Percentiles rank a stretch among this genome's conserved stretches.
Evolutionary conservation across 257 asterid species (phyloP).

Genomic region (Fraxinus quadrangulata): DNA sequence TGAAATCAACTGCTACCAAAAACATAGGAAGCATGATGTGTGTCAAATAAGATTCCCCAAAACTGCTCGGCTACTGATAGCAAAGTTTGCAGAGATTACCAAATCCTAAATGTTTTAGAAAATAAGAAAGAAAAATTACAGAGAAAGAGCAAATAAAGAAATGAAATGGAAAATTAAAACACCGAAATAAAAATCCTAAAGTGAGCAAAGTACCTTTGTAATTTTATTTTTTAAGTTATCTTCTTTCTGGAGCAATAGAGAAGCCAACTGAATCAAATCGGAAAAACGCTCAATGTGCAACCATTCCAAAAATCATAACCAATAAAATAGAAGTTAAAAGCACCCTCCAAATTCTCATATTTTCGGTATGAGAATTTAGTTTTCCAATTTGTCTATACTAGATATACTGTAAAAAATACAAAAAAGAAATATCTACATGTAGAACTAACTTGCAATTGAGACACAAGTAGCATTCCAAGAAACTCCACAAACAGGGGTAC

Average conservation of each 20-base stretch:
- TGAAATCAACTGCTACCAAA: slow-evolving; percentile 69
- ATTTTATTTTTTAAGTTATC: slow-evolving; percentile 76
- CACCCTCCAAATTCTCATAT: too few species aligned
- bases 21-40: slow-evolving; percentile 83
- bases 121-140: slow-evolving; percentile 15
- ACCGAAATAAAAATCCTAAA: slow-evolving; percentile 17
- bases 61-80: slow-evolving; percentile 60
- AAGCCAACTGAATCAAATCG: slow-evolving; percentile 73
- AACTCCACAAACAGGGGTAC: too few species aligned
- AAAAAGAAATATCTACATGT: too few species aligned
- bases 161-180: slow-evolving; percentile 22
- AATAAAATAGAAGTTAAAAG: too few species aligned
- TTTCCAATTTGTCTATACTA: too few species aligned
- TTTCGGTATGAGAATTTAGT: too few species aligned
- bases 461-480: too few species aligned
- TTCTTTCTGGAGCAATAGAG: slow-evolving; percentile 90
- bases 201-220: slow-evolving; percentile 54
- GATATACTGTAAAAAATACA: too few species aligned
- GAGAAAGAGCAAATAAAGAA: slow-evolving; percentile 15
- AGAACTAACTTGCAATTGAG: too few species aligned
- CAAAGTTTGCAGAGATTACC: slow-evolving; percentile 61
- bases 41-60: slow-evolving; percentile 79
- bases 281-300: slow-evolving; percentile 39
- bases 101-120: slow-evolving; percentile 22
- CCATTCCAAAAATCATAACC: too few species aligned